A percentile compares a stretch with the other conserved stretches of the same genome.
These are phyloP conservation scores for Picochlorum sp. DNA, from an alignment of 139 green algal genomes.

Conservation along the genomic window DNA sequence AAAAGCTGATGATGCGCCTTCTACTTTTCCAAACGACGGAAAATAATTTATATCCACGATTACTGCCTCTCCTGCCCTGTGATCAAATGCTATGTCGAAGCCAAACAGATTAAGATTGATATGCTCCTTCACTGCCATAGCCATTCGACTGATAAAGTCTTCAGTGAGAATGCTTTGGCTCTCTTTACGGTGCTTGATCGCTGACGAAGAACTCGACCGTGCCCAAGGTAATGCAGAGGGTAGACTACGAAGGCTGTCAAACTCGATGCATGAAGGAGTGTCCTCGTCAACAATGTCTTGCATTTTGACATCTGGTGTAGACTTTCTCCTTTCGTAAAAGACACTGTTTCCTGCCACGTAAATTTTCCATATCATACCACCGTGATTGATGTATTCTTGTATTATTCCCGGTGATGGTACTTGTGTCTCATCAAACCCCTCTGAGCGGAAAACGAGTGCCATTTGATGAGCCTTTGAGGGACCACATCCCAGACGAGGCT, in stretches of 20 bases:
- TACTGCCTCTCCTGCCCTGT: conserved; percentile 19
- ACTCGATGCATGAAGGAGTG: conserved; percentile 24
- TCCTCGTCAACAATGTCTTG: conserved; percentile 1
- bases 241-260: conserved; percentile 53
- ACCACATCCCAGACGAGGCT: conserved; percentile 59
- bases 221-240: conserved; percentile 33
- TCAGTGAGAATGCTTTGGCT: conserved; percentile 3
- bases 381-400: conserved; percentile 77
- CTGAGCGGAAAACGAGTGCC: conserved; percentile 38
- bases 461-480: conserved; percentile 55
- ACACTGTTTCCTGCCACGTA: conserved; percentile 61
- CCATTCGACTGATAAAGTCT: conserved; percentile 24
- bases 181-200: too few species aligned
- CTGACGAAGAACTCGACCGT: too few species aligned
- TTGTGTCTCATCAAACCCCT: conserved; percentile 4
- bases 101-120: conserved; percentile 59
- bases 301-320: conserved; percentile 55
- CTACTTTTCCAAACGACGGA: conserved; percentile 41
- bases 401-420: conserved; percentile 44
- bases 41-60: conserved; percentile 71
- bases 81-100: conserved; percentile 47
- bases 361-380: conserved; percentile 55
- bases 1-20: conserved; percentile 15
- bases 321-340: conserved; percentile 30
- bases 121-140: conserved; percentile 15